Conservation (phyloP, 441 rosid species). For the Bocquillonia castaneifolia region DNA sequence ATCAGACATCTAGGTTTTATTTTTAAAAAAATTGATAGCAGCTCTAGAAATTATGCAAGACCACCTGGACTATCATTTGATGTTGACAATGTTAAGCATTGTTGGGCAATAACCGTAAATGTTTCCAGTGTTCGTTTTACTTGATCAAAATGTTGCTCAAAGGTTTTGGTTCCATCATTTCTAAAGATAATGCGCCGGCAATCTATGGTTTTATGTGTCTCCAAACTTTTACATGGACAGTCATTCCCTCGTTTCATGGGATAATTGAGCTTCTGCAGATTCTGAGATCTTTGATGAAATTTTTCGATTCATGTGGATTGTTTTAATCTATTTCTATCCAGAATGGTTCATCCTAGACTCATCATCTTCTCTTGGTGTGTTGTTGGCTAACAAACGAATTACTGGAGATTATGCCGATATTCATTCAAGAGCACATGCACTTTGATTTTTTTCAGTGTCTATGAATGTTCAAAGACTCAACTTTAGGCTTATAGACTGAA, state of each 20-base stretch:
- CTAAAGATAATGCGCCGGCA: neutral
- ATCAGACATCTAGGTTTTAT: neutral
- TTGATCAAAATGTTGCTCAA: neutral
- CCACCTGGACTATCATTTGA: neutral
- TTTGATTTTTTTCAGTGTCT: neutral
- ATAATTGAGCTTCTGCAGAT: neutral
- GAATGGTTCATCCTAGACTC: neutral
- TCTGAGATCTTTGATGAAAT: neutral
- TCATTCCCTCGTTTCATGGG: neutral
- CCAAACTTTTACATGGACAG: neutral
- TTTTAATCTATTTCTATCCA: neutral
- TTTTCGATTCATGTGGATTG: neutral
- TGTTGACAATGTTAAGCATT: neutral
- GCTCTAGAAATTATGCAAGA: neutral
- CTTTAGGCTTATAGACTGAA: neutral
- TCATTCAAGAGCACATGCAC: neutral
- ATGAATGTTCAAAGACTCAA: neutral
- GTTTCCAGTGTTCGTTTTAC: neutral
- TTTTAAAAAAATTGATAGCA: neutral
- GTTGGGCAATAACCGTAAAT: neutral
- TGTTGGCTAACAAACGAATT: no score
- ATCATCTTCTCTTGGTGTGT: neutral
- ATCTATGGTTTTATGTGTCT: neutral
- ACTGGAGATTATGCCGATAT: slow-evolving; percentile 2
- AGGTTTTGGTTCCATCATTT: neutral